phyloP scores from a whole-genome alignment of 2,329 filamentous ascomycete genomes.

The Cladobotryum mycophilum region DNA sequence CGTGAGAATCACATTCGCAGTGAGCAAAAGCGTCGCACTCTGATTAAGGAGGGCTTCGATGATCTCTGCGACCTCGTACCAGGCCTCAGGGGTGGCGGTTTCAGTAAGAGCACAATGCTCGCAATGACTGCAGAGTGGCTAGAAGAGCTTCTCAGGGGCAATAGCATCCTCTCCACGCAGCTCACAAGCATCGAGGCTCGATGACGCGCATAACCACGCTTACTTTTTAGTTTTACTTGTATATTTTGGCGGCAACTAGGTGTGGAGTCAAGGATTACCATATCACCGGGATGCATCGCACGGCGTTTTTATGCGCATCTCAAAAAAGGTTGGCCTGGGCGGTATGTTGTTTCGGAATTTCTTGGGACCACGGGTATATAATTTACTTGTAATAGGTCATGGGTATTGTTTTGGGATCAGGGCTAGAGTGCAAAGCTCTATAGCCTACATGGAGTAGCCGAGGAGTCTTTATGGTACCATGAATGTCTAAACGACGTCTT shows the following conservation, averaged over 20 bases:
- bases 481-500: neutral
- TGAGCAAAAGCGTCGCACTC: conserved; percentile 76
- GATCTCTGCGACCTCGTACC: conserved; percentile 74
- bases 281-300: neutral
- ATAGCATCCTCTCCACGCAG: conserved; percentile 52
- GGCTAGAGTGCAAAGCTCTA: neutral
- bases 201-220: conserved; percentile 4
- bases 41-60: conserved; percentile 78
- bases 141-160: conserved; percentile 65
- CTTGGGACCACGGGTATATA: neutral
- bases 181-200: conserved; percentile 34
- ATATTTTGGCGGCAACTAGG: neutral
- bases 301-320: neutral
- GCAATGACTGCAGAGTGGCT: conserved; percentile 71
- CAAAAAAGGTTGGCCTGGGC: neutral
- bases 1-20: conserved; percentile 81
- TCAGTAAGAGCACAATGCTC: conserved; percentile 78
- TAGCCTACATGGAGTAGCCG: neutral
- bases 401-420: neutral
- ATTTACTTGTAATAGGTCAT: neutral
- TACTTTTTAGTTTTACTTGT: neutral
- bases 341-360: neutral
- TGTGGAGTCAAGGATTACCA: neutral
- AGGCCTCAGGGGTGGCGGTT: conserved; percentile 63
- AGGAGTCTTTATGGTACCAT: neutral